Conservation (phyloP, 1,284 basidiomycete species). For the Leccinum solheimii region DNA sequence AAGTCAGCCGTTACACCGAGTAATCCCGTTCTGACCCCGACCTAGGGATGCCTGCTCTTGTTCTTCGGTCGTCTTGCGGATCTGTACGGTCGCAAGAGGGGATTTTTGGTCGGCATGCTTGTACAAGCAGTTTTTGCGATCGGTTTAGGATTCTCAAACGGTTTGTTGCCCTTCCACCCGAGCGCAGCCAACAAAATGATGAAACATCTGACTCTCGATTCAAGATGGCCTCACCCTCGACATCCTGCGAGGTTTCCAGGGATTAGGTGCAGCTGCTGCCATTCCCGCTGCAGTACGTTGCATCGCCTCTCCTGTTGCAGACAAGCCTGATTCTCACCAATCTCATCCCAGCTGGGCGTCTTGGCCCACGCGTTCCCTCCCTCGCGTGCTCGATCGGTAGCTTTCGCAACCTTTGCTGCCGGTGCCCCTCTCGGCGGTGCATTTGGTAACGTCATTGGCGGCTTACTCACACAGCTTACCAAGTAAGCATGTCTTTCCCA, state of each 20-base stretch:
- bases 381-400: conserved; percentile 62
- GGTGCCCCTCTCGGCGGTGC: conserved; percentile 80
- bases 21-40: conserved; percentile 15
- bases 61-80: neutral
- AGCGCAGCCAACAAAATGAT: no score
- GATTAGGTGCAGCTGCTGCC: conserved; percentile 66
- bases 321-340: conserved; percentile 1
- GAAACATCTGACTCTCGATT: neutral
- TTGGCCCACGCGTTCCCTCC: conserved; percentile 75
- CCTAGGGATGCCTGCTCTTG: conserved; percentile 69
- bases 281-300: conserved; percentile 65
- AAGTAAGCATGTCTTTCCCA: conserved; percentile 23
- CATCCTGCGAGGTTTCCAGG: conserved; percentile 67
- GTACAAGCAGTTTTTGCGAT: conserved; percentile 49
- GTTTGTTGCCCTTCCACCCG: conserved; percentile 35
- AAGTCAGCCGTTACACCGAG: conserved; percentile 17
- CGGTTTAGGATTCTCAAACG: conserved; percentile 52
- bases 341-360: conserved; percentile 61
- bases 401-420: conserved; percentile 76
- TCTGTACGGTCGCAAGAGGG: conserved; percentile 64
- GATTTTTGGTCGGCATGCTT: conserved; percentile 55
- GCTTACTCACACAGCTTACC: conserved; percentile 68
- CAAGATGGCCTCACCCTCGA: conserved; percentile 57
- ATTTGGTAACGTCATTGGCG: conserved; percentile 68
- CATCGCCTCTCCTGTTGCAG: neutral